Evolutionary conservation across 176 grass and related monocot genomes (phyloP).

Genomic region (Hsuehochloa calcarea): DNA sequence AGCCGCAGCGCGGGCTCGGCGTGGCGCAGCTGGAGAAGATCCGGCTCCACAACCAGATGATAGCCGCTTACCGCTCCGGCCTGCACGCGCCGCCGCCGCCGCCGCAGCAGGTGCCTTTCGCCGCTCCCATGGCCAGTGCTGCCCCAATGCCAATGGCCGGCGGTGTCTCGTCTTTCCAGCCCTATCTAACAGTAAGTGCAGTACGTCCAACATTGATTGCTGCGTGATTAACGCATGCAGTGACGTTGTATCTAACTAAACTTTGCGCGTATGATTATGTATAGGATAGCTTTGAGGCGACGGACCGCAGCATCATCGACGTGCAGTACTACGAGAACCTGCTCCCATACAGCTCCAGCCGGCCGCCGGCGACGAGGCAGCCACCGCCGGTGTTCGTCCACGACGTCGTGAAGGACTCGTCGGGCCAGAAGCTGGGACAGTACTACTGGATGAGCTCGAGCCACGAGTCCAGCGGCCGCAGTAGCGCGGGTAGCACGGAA

Average conservation of each 20-base stretch:
- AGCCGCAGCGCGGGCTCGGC: constrained; percentile 57
- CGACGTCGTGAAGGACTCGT: constrained; percentile 4
- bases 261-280: background rate
- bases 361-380: background rate
- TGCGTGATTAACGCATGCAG: background rate
- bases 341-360: constrained; percentile 21
- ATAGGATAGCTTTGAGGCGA: background rate
- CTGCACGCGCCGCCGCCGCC: background rate
- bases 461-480: constrained; percentile 16
- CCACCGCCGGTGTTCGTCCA: constrained; percentile 20
- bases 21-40: constrained; percentile 59
- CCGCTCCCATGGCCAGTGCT: background rate
- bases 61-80: constrained; percentile 37
- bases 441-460: constrained; percentile 25
- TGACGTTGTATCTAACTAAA: background rate
- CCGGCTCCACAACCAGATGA: constrained; percentile 60
- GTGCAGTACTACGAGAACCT: constrained; percentile 30
- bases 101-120: background rate
- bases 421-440: constrained; percentile 22
- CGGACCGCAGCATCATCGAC: constrained; percentile 2
- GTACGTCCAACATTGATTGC: background rate
- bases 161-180: constrained; percentile 13
- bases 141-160: background rate
- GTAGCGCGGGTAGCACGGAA: constrained; percentile 11
- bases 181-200: constrained; percentile 1